A percentile compares a stretch with the other conserved stretches of the same genome.
Evolutionary conservation across 1,284 basidiomycete species (phyloP).

Genomic region (Coniophora puteana): DNA sequence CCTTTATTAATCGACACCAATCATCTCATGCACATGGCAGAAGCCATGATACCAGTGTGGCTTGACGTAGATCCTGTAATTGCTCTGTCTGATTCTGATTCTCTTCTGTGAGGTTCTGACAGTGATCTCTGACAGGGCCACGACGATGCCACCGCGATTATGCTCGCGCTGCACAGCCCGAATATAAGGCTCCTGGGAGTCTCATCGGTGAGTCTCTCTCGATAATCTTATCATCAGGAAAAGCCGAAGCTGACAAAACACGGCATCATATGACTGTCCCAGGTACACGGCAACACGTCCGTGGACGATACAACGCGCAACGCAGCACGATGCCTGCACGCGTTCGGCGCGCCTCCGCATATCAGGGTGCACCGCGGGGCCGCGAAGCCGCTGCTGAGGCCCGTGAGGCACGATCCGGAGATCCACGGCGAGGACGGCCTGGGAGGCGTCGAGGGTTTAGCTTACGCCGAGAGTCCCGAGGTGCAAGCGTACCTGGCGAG

Average conservation of each 20-base stretch:
- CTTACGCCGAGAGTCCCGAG: constrained; percentile 38
- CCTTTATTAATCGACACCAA: no score
- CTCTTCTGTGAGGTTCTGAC: constrained; percentile 2
- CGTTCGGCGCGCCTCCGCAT: constrained; percentile 55
- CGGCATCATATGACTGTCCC: no score
- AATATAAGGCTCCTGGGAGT: constrained; percentile 69
- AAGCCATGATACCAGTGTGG: constrained; percentile 35
- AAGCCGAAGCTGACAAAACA: neutral
- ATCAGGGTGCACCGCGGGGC: constrained; percentile 70
- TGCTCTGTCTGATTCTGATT: neutral
- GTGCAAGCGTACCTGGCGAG: constrained; percentile 47
- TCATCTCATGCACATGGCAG: neutral
- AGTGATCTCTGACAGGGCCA: constrained; percentile 54
- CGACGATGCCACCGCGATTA: constrained; percentile 79
- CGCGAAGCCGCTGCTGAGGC: constrained; percentile 55
- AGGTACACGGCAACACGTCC: constrained; percentile 79
- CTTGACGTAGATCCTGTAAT: constrained; percentile 56
- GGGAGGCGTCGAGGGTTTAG: constrained; percentile 75
- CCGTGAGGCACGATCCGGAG: constrained; percentile 55
- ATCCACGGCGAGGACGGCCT: constrained; percentile 81
- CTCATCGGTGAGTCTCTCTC: constrained; percentile 58
- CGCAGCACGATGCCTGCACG: constrained; percentile 68
- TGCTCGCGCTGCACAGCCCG: constrained; percentile 64
- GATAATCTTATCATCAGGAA: neutral
- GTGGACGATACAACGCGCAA: constrained; percentile 63